A percentile compares a stretch with the other conserved stretches of the same genome.
These are phyloP conservation scores for Wickerhamomyces mucosus DNA, from an alignment of 805 yeast genomes.

Conservation along the genomic window DNA sequence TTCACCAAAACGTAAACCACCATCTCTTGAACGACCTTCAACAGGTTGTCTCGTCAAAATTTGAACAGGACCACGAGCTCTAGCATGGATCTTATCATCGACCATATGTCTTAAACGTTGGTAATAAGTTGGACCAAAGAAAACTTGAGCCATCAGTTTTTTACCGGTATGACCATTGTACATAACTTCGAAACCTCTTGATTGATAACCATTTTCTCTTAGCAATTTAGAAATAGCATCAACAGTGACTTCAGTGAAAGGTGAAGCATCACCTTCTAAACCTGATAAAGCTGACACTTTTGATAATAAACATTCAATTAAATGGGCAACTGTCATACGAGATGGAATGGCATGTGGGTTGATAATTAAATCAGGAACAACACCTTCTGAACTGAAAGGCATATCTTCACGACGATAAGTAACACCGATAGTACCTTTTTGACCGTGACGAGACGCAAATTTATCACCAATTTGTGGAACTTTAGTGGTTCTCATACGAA, in stretches of 20 bases:
- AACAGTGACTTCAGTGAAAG: conserved; percentile 96
- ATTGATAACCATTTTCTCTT: conserved; percentile 94
- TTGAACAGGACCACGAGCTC: conserved; percentile 99
- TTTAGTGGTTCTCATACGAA: conserved; percentile 97
- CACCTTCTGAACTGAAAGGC: conserved; percentile 95
- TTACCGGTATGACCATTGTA: conserved; percentile 98
- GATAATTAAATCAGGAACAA: conserved; percentile 94
- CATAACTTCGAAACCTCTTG: conserved; percentile 98
- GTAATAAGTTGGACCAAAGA: conserved; percentile 99
- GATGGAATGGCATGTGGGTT: conserved; percentile 99
- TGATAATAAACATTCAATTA: conserved; percentile 93
- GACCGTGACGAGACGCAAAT: conserved; percentile 99
- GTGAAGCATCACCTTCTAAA: conserved; percentile 98
- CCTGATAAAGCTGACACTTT: conserved; percentile 94
- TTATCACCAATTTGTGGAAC: conserved; percentile 99
- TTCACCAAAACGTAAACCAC: conserved; percentile 98
- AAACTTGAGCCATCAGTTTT: conserved; percentile 94
- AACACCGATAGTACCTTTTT: conserved; percentile 99
- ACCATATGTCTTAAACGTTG: conserved; percentile 99
- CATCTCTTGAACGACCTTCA: conserved; percentile 98
- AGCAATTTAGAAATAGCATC: conserved; percentile 90
- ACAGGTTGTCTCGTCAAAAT: conserved; percentile 97
- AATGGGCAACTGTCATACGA: conserved; percentile 99
- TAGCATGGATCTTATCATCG: conserved; percentile 96
- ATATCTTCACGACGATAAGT: conserved; percentile 97